Evolutionary conservation across 2,329 filamentous ascomycete genomes (phyloP).

Genomic region (Hyphodiscus sp.): DNA sequence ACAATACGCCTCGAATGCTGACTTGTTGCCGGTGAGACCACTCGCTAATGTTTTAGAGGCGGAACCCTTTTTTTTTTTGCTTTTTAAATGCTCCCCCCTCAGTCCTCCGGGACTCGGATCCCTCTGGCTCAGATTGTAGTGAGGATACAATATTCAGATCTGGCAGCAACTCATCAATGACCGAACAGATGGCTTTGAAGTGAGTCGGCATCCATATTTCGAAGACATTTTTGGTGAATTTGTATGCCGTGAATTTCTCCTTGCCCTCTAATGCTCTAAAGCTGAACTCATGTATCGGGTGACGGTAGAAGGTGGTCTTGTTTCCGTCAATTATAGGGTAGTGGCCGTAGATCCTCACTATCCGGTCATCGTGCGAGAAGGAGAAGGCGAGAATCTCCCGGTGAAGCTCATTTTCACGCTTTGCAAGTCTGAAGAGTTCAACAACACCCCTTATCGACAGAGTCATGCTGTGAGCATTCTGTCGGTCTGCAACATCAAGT

Average conservation of each 20-base stretch:
- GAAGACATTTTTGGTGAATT: conserved; percentile 28
- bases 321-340: conserved; percentile 25
- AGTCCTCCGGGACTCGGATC: conserved; percentile 1
- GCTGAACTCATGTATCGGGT: conserved; percentile 25
- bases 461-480: conserved; percentile 35
- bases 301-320: conserved; percentile 27
- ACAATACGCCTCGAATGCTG: conserved; percentile 8
- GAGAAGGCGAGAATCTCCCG: no score
- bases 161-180: conserved; percentile 18
- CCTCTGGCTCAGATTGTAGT: conserved; percentile 1
- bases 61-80: conserved; percentile 6
- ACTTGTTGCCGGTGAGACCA: conserved; percentile 2
- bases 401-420: no score
- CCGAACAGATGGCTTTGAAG: conserved; percentile 20
- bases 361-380: no score
- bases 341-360: conserved; percentile 31
- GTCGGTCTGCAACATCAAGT: conserved; percentile 32
- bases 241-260: conserved; percentile 26
- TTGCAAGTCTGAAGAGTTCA: no score
- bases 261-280: conserved; percentile 25
- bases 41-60: conserved; percentile 5
- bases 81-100: conserved; percentile 3
- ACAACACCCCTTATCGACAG: conserved; percentile 32
- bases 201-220: conserved; percentile 27
- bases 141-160: background rate